Base-by-base conservation (phyloP, 768 basidiomycete genomes). In the Hygrophoropsis aurantiaca region DNA sequence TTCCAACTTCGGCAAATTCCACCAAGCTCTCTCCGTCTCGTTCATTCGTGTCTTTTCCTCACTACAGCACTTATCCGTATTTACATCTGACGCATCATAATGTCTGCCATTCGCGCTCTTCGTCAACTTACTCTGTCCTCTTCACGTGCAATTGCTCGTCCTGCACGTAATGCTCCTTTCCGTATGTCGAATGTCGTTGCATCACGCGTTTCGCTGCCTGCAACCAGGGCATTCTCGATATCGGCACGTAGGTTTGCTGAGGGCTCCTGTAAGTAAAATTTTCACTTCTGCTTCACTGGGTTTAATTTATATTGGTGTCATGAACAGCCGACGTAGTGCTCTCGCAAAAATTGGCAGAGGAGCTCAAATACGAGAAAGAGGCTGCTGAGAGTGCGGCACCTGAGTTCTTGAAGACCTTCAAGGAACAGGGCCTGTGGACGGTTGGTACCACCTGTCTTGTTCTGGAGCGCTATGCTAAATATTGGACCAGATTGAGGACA, bases 281-380 rank as follows among this genome's bases (percentile, higher is more conserved):
- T 26, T 13, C 33, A 35, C 40, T 16, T 23, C 37, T 16, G 37
- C 21, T 38, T 23, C 23, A 24, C 32, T 34, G 32, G 34, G 13
- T 20, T 15, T 21, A 11, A 5, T 25, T 40, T 27, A 23, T 30
- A 7, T 1, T 35, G 8, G 25, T 40, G 10, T 27, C 11, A 36
- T 44, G 25, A 9, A 36, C 55, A 90, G 90, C 84, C 49, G 90
- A 94, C 62, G 72, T 88, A 25, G 65, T 80, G 18, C 80, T 98
- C 35, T 73, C 82, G 9, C 77, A 85, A 60, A 90, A 87, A 58
- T 73, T 95, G 40, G 65, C 75, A 41, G 83, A 88, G 62, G 95
- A 98, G 72, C 75, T 97, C 57, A 74, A 84, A 58, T 97, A 87
- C 62, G 94, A 99, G 72, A 73, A 80, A 50, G 85, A 93, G 57